Conservation (phyloP, 345 rosid species). For the Physaria fendleri region DNA sequence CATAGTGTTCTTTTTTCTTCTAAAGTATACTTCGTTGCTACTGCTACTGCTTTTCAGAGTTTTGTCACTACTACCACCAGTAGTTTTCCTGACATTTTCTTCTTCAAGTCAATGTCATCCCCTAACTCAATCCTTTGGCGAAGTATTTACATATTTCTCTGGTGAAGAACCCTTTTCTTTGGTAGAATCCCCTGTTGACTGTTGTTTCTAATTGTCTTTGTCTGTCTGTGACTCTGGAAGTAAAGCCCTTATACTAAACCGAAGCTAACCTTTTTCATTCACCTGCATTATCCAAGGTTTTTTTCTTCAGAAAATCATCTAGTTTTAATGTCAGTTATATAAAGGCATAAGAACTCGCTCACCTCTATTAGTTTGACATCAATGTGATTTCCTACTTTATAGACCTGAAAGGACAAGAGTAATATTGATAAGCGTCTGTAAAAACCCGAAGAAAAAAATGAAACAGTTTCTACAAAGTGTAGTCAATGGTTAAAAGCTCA, state of each 20-base stretch:
- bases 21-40: no score
- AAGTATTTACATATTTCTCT: conserved; percentile 28
- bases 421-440: neutral
- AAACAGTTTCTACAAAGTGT: neutral
- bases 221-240: conserved; percentile 59
- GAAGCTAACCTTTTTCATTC: conserved; percentile 92
- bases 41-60: conserved; percentile 38
- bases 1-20: no score
- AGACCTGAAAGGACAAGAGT: conserved; percentile 43
- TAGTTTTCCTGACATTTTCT: conserved; percentile 47
- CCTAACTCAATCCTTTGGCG: conserved; percentile 36
- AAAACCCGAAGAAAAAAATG: neutral
- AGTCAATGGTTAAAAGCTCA: no score
- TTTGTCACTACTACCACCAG: conserved; percentile 31
- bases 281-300: conserved; percentile 45
- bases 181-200: conserved; percentile 26
- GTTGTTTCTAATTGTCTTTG: conserved; percentile 36
- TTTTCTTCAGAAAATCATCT: conserved; percentile 14
- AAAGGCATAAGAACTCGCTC: conserved; percentile 12
- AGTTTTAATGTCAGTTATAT: conserved; percentile 1
- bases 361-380: conserved; percentile 98
- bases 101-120: conserved; percentile 37
- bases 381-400: conserved; percentile 78
- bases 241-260: conserved; percentile 78
- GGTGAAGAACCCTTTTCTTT: conserved; percentile 32